Base-by-base conservation (phyloP, 108 stramenopile species). In the Pseudonitzschia multistriata region DNA sequence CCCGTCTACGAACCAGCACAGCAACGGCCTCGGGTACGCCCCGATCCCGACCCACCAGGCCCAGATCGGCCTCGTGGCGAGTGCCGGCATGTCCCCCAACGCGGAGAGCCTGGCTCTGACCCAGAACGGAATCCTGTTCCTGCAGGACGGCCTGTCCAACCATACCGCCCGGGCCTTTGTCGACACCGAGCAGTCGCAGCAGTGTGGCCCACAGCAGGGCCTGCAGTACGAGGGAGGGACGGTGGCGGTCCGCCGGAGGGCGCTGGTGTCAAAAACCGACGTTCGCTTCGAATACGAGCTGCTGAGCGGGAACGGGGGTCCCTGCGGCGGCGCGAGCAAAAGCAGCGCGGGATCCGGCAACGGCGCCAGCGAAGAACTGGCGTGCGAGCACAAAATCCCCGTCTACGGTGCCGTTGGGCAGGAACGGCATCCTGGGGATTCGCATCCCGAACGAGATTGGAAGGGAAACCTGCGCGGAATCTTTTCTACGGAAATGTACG, bases 41-140 rank as follows among this genome's bases (percentile, higher is more conserved):
- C 76, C 71, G 3, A 84, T 88, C 53, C 88, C 88, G 29, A 60
- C 47, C 28, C 67, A 77, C n/a, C 84, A 88, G 76, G 88, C 84
- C 5, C 88, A 88, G 55, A 82, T 88, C 49, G 80, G 80, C 11
- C 63, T 88, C n/a, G 83, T 88, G 7, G 74, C 79, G 61, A 81
- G 80, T 55, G 81, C 85, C 22, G 88, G 84, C 37, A 88, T 88
- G 88, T 77, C 79, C 19, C 76, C 80, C 22, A 54, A 49, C 5
- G 65, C 79, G 1, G 56, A 79, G 13, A 66, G 73, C 1, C 39
- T 88, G 21, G 84, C 83, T 13, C 65, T 88, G 30, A 72, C 81
- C 13, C 55, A 88, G 29, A 78, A 79, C 19, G 88, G 88, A 1
- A 73, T 74, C 27, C 73, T 88, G 6, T 79, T 85, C 33, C 60